A percentile compares a stretch with the other conserved stretches of the same genome.
Conservation (phyloP, 2,329 filamentous ascomycete genomes). For the Aspergillus pseudoterreus region DNA sequence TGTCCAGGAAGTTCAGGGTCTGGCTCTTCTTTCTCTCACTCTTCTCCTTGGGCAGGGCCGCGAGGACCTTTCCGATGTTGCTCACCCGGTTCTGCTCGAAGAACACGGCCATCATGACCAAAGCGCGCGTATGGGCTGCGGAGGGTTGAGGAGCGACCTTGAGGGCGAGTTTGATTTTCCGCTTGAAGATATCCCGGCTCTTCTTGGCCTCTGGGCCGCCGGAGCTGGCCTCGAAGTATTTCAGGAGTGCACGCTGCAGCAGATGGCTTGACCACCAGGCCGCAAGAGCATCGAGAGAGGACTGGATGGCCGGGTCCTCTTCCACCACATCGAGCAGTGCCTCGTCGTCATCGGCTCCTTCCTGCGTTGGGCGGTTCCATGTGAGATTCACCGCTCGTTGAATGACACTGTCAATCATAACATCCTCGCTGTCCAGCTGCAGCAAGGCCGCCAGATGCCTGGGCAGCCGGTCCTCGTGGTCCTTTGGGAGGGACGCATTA, state of each 20-base stretch:
- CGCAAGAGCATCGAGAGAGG: slow-evolving; percentile 82
- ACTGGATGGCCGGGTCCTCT: slow-evolving; percentile 78
- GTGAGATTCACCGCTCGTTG: slow-evolving; percentile 86
- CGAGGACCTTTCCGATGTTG: slow-evolving; percentile 52
- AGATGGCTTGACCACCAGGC: slow-evolving; percentile 82
- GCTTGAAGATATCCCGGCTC: slow-evolving; percentile 42
- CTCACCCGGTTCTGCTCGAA: slow-evolving; percentile 50
- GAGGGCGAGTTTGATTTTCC: slow-evolving; percentile 65
- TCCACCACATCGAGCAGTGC: slow-evolving; percentile 78
- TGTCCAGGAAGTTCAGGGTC: slow-evolving; percentile 48
- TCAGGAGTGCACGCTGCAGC: slow-evolving; percentile 65
- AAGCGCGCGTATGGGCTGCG: slow-evolving; percentile 58
- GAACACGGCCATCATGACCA: slow-evolving; percentile 58
- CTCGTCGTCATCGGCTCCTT: slow-evolving; percentile 60
- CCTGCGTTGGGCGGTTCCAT: slow-evolving; percentile 74
- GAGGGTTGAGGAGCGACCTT: slow-evolving; percentile 75
- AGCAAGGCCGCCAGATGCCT: slow-evolving; percentile 73
- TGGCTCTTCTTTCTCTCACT: slow-evolving; percentile 27
- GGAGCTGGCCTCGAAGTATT: slow-evolving; percentile 56
- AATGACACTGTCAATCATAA: slow-evolving; percentile 72
- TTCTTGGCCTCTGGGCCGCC: slow-evolving; percentile 42
- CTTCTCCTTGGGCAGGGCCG: slow-evolving; percentile 47
- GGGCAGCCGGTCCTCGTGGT: slow-evolving; percentile 65
- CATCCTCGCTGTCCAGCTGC: slow-evolving; percentile 74
- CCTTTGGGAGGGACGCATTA: slow-evolving; percentile 43